Evolutionary conservation across 2,329 filamentous ascomycete genomes (phyloP).

Genomic region (Hypoxylon sp.): DNA sequence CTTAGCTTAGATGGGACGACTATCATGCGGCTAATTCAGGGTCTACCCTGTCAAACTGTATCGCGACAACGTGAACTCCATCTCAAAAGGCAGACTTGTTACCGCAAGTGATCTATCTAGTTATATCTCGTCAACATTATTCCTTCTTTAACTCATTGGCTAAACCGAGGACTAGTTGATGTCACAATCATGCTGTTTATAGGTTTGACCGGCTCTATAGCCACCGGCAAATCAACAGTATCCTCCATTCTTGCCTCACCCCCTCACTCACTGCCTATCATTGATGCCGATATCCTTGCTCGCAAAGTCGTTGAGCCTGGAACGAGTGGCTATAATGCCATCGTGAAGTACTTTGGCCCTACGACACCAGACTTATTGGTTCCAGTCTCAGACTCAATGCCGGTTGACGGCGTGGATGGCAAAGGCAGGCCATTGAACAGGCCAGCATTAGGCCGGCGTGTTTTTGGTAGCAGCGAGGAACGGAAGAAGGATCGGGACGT

Average conservation of each 20-base stretch:
- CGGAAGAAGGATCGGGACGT: slow-evolving; percentile 79
- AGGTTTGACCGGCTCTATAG: slow-evolving; percentile 95
- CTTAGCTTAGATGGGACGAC: slow-evolving; percentile 26
- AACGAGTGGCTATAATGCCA: slow-evolving; percentile 84
- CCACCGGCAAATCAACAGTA: slow-evolving; percentile 97
- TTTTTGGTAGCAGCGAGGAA: slow-evolving; percentile 86
- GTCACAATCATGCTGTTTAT: slow-evolving; percentile 85
- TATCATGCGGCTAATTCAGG: slow-evolving; percentile 39
- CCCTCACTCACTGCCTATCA: slow-evolving; percentile 88
- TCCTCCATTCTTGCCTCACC: slow-evolving; percentile 83
- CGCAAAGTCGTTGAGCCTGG: slow-evolving; percentile 96
- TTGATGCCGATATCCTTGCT: slow-evolving; percentile 94
- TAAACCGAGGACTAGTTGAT: no score
- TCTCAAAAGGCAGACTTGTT: not conserved
- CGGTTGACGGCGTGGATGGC: slow-evolving; percentile 68
- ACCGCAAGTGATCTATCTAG: not conserved
- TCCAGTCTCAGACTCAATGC: slow-evolving; percentile 66
- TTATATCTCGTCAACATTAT: not conserved
- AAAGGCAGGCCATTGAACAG: slow-evolving; percentile 85
- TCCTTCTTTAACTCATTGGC: not conserved
- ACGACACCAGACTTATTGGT: slow-evolving; percentile 89
- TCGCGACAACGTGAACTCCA: slow-evolving; percentile 28
- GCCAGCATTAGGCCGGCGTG: slow-evolving; percentile 84
- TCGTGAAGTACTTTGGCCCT: slow-evolving; percentile 84
- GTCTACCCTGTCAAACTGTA: slow-evolving; percentile 15